Evolutionary conservation across 202 grass and related monocot species (phyloP).

Genomic region (Cymbopogon flexuosus): DNA sequence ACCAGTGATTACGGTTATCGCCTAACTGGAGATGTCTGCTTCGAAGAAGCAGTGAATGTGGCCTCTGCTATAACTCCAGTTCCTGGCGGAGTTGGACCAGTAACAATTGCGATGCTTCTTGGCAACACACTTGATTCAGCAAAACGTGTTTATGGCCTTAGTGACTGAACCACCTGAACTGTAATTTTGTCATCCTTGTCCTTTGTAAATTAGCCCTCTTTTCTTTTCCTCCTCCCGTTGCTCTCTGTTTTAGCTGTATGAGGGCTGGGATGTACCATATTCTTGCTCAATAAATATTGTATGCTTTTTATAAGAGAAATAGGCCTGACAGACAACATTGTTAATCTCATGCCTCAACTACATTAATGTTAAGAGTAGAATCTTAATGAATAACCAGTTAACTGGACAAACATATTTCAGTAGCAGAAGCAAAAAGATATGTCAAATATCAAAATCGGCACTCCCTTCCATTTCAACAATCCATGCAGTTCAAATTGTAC

Average conservation of each 20-base stretch:
- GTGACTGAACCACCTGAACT: constrained; percentile 23
- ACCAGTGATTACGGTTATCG: constrained; percentile 66
- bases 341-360: neutral
- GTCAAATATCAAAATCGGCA: neutral
- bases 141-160: constrained; percentile 44
- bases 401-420: neutral
- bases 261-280: constrained; percentile 25
- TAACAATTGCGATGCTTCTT: constrained; percentile 90
- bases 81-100: constrained; percentile 82
- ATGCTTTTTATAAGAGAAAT: neutral
- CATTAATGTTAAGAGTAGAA: neutral
- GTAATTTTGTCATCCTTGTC: neutral
- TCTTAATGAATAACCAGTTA: neutral
- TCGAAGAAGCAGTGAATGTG: constrained; percentile 73
- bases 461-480: neutral
- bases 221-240: neutral
- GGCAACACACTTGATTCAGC: constrained; percentile 73
- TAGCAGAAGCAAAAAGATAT: neutral
- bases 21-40: constrained; percentile 83
- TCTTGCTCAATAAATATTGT: neutral
- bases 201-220: constrained; percentile 42
- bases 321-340: neutral
- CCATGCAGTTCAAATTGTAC: too few relatives aligned
- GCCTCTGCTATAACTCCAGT: constrained; percentile 82
- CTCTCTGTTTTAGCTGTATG: neutral